Conservation (phyloP, 139 green algal species). For the Pycnococcus provasolii region DNA sequence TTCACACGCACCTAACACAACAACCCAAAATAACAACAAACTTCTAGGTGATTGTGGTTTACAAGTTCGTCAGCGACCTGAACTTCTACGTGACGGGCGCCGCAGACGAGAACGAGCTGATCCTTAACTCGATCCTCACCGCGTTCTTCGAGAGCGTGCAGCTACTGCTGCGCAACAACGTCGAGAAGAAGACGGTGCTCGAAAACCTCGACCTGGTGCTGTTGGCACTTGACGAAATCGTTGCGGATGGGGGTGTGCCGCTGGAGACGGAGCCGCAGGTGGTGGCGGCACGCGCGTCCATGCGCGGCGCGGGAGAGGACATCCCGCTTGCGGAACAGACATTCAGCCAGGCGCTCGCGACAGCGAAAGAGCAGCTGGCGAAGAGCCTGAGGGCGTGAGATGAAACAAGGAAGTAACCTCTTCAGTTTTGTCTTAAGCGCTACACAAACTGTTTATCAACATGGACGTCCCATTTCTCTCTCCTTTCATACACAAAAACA, state of each 20-base stretch:
- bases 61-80: conserved; percentile 91
- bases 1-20: too few species aligned
- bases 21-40: too few species aligned
- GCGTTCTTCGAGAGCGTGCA: conserved; percentile 79
- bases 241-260: conserved; percentile 82
- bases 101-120: conserved; percentile 92
- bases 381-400: conserved; percentile 66
- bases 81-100: conserved; percentile 91
- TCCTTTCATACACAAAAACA: too few species aligned
- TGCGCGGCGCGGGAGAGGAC: conserved; percentile 75
- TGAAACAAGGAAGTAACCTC: neutral
- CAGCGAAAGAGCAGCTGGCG: conserved; percentile 78
- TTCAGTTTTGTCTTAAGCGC: too few species aligned
- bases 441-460: too few species aligned
- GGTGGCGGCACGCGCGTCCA: conserved; percentile 83
- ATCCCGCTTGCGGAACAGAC: conserved; percentile 70
- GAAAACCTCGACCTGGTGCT: conserved; percentile 98
- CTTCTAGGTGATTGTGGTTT: conserved; percentile 65
- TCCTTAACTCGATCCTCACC: conserved; percentile 72
- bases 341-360: conserved; percentile 71
- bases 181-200: conserved; percentile 98
- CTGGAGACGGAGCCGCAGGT: conserved; percentile 82
- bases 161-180: conserved; percentile 67
- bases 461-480: too few species aligned
- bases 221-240: conserved; percentile 88